These are phyloP conservation scores for Amanita brunnescens DNA, from an alignment of 768 basidiomycete genomes.

Conservation along the genomic window DNA sequence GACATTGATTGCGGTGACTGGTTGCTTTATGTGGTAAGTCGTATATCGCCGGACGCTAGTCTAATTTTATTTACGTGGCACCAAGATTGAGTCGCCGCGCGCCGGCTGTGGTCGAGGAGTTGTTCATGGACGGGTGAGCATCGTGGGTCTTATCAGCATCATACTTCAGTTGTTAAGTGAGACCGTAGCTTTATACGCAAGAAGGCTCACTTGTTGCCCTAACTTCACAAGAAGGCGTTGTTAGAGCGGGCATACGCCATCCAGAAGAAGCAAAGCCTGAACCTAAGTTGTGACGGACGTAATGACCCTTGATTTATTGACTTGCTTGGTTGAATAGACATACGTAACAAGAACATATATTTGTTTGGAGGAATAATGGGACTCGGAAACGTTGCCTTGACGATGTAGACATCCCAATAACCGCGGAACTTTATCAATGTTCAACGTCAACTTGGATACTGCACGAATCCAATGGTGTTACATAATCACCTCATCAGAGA, in stretches of 20 bases:
- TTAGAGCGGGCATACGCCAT: slow-evolving; percentile 48
- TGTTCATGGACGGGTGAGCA: slow-evolving; percentile 58
- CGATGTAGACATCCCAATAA: neutral
- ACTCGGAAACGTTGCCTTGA: neutral
- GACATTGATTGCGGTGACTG: slow-evolving; percentile 74
- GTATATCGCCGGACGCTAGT: slow-evolving; percentile 3
- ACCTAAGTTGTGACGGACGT: slow-evolving; percentile 25
- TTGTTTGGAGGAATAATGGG: neutral
- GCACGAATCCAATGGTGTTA: no score
- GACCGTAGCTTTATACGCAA: slow-evolving; percentile 55
- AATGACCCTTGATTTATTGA: neutral
- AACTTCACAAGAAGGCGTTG: slow-evolving; percentile 72
- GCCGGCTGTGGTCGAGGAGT: slow-evolving; percentile 60
- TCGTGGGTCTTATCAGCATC: slow-evolving; percentile 4
- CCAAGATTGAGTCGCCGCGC: slow-evolving; percentile 55
- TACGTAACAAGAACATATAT: neutral
- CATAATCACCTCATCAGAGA: no score
- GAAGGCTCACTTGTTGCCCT: slow-evolving; percentile 63
- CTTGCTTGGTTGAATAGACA: neutral
- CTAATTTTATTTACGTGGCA: neutral
- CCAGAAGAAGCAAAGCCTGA: slow-evolving; percentile 20
- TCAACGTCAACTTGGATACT: no score
- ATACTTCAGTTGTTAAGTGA: slow-evolving; percentile 4
- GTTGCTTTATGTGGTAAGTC: slow-evolving; percentile 65
- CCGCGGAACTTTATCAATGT: neutral